Base-by-base conservation (phyloP, 2,329 filamentous ascomycete genomes). In the Penicillium sp. region DNA sequence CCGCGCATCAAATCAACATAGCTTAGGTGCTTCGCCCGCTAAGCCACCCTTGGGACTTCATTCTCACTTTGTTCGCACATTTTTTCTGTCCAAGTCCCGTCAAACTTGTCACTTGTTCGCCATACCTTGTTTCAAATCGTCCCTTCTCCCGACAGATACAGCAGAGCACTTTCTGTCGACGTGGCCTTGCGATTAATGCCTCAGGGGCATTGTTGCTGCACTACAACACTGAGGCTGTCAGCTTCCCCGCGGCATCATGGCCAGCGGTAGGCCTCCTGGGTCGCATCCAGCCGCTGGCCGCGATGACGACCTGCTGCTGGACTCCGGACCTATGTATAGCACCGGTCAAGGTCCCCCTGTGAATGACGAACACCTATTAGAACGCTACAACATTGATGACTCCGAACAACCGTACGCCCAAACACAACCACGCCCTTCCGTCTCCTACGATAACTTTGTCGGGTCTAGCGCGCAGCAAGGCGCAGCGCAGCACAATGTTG, bases 361-460 rank as follows among this genome's bases (percentile, higher is more conserved):
- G 59, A 88, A 88, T 72, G 92, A 96, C 72, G 89, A 95, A 64
- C 86, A 92, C 63, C 80, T 96, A 46, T 78, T 93, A 69, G 84
- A 86, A 71, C 85, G 85, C 62, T 92, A 90, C 76, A 84, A 89
- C 68, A 85, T 88, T 69, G 82, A 89, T 68, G 81, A 85, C 62
- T 79, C 81, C 61, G 84, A 89, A 62, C 79, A 82, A 65, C 78
- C 82, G 45, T 55, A 64, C 51, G 45, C 55, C 42, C 83, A 84
- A 60, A 53, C 59, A 44, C 83, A 84, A 59, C 77, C 85, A 55
- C 89, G 93, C 64, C 90, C 92, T 50, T 97, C 92, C 26, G 86
- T 93, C 50, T 96, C 92, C 56, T 97, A 97, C 76, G 93, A 97
- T 80, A 89, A 94, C 68, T 97, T 97, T 73, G 88, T 97, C 60